Evolutionary conservation across 805 yeast species (phyloP).

Genomic region (Starmerella etchellsii): DNA sequence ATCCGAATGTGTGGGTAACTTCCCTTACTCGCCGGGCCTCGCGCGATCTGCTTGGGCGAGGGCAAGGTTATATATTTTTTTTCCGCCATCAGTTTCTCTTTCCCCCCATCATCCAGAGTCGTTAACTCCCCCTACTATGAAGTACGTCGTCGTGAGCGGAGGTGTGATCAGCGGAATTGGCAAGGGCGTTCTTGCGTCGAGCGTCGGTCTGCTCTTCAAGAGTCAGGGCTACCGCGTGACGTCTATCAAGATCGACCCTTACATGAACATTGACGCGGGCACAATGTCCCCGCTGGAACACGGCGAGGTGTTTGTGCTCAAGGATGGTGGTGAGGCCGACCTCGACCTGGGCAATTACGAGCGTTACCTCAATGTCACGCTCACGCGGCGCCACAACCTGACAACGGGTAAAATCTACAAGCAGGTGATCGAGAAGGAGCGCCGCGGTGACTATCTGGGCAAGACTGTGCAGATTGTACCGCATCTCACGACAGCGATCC

Average conservation of each 20-base stretch:
- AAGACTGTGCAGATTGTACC: conserved; percentile 99
- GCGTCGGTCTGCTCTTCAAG: conserved; percentile 88
- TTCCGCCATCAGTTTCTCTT: background rate
- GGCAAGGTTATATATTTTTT: background rate
- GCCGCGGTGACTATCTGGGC: conserved; percentile 95
- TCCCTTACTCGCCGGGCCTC: too few relatives aligned
- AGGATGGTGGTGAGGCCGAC: conserved; percentile 99
- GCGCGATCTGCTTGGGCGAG: background rate
- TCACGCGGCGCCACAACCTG: conserved; percentile 88
- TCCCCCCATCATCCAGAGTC: background rate
- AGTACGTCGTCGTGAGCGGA: conserved; percentile 98
- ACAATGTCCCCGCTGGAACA: conserved; percentile 99
- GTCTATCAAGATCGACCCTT: conserved; percentile 96
- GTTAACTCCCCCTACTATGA: conserved; percentile 40
- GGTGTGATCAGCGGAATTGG: conserved; percentile 99
- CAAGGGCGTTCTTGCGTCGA: conserved; percentile 93
- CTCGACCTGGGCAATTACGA: conserved; percentile 96
- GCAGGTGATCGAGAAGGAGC: conserved; percentile 82
- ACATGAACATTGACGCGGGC: conserved; percentile 98
- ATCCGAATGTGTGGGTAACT: too few relatives aligned
- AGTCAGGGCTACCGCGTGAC: conserved; percentile 91
- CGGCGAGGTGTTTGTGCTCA: conserved; percentile 95
- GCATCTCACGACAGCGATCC: conserved; percentile 92
- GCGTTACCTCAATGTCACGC: conserved; percentile 84
- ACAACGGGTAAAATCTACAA: conserved; percentile 97